These are phyloP conservation scores for Arxiozyma slooffiae DNA, from an alignment of 1,139 yeast genomes.

Conservation along the genomic window DNA sequence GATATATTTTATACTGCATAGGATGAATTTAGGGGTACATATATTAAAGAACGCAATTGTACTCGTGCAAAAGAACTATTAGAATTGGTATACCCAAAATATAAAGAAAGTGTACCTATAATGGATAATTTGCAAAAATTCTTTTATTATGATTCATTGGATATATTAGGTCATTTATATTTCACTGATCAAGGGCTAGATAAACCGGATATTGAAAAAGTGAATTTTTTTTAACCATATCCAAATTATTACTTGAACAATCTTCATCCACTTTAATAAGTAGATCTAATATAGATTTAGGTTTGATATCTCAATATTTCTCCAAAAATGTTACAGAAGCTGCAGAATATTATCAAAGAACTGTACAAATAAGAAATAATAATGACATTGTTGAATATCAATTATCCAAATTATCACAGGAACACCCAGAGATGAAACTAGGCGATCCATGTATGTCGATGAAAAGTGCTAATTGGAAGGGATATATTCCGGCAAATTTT, in stretches of 20 bases:
- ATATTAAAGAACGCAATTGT: constrained; percentile 38
- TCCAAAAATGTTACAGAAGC: constrained; percentile 37
- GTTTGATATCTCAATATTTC: constrained; percentile 47
- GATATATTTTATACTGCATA: constrained; percentile 39
- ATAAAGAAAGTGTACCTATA: constrained; percentile 12
- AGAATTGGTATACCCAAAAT: constrained; percentile 19
- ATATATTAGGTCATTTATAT: constrained; percentile 58
- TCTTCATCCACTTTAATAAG: constrained; percentile 31
- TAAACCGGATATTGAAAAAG: constrained; percentile 37
- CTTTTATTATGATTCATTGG: constrained; percentile 34
- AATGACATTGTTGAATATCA: constrained; percentile 29
- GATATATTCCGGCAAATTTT: constrained; percentile 46
- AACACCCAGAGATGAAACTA: constrained; percentile 14
- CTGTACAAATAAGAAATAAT: constrained; percentile 27
- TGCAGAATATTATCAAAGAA: constrained; percentile 33
- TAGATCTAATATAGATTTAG: constrained; percentile 40
- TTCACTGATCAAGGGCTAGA: constrained; percentile 62
- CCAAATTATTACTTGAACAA: constrained; percentile 33
- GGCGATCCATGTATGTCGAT: constrained; percentile 27
- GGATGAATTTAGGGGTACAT: constrained; percentile 44
- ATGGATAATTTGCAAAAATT: constrained; percentile 25
- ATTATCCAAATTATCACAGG: constrained; percentile 30
- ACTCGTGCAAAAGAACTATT: constrained; percentile 35
- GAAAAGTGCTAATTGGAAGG: constrained; percentile 38
- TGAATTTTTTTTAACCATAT: constrained; percentile 39